Base-by-base conservation (phyloP, 768 basidiomycete genomes). In the Hygrophorus russula region DNA sequence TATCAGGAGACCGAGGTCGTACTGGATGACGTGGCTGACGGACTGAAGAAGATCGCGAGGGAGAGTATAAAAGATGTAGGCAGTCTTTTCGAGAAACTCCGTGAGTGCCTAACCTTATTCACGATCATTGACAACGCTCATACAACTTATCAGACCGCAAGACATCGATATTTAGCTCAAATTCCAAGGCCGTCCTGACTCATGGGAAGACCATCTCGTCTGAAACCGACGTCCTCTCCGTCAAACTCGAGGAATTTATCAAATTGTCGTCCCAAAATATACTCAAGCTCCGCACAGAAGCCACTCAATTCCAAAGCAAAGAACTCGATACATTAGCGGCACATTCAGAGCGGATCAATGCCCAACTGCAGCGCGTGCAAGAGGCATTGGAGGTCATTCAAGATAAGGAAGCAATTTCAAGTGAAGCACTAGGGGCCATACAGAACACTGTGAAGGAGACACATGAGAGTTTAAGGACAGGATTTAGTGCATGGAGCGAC, bases 61-160 rank as follows among this genome's bases (percentile, higher is more conserved):
- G 77, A 89, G 49, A 80, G 79, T 46, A 63, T 87, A 13, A 67
- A 67, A 6, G 87, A 96, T 56, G 67, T 93, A 30, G 60, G 55
- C 12, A 75, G 76, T 0, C 62, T 93, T 17, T 88, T 90, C 49
- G 77, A 77, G 34, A 96, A 94, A 62, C 73, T 96, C 36, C 84
- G 91, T 91, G 54, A 54, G 76, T 53, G 18, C 18, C 10, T 13
- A 11, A 36, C 24, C 10, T 36, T n/a, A 14, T 37, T 10, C 18
- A 20, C 13, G 9, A 35, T 27, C 11, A 45, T 20, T 56, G 34
- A 59, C 41, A 24, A 24, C 24, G 7, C 24, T 24, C 24, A 24
- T 20, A 28, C 42, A 4, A 35, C 35, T 38, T 11, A 29, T 12
- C 49, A 93, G 91, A 86, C 33, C 82, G 92, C 46, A 91, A 86